Conservation (phyloP, 148 eudicot species). For the Heliamphora exappendiculata region DNA sequence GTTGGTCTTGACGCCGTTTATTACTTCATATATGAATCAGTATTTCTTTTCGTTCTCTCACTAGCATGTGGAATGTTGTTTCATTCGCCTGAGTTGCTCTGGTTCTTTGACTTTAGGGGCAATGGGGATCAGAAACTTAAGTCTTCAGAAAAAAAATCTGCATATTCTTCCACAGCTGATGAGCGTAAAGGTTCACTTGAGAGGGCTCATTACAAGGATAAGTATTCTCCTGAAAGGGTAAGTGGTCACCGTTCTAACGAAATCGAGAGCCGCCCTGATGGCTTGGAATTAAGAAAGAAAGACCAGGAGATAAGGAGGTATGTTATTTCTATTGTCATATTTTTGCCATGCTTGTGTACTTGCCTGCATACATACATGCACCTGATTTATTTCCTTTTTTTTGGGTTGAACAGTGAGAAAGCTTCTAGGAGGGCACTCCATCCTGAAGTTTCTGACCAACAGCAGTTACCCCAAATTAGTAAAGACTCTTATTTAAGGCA, state of each 20-base stretch:
- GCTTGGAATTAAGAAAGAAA: constrained; percentile 28
- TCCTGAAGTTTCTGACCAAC: constrained; percentile 22
- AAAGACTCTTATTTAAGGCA: constrained; percentile 19
- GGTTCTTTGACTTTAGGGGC: constrained; percentile 37
- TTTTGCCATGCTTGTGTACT: background rate
- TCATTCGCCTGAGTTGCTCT: background rate
- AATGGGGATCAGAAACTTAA: constrained; percentile 30
- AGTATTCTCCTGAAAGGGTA: constrained; percentile 34
- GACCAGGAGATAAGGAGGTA: constrained; percentile 40
- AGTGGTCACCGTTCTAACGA: constrained; percentile 14
- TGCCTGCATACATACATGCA: background rate
- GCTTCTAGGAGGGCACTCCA: constrained; percentile 17
- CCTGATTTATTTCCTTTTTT: constrained; percentile 5
- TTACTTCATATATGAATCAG: constrained; percentile 12
- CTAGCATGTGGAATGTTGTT: background rate
- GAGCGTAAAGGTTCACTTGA: constrained; percentile 18
- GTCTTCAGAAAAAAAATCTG: constrained; percentile 32
- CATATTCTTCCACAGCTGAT: constrained; percentile 17
- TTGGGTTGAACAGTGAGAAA: constrained; percentile 34
- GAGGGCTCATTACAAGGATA: constrained; percentile 14
- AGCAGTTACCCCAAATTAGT: constrained; percentile 24
- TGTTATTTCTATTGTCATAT: constrained; percentile 6
- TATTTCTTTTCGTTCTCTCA: background rate
- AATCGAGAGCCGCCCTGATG: constrained; percentile 18
- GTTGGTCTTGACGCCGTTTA: constrained; percentile 23